A percentile compares a stretch with the other conserved stretches of the same genome.
phyloP scores from a whole-genome alignment of 257 asterid species.

The Cruciata laevipes region DNA sequence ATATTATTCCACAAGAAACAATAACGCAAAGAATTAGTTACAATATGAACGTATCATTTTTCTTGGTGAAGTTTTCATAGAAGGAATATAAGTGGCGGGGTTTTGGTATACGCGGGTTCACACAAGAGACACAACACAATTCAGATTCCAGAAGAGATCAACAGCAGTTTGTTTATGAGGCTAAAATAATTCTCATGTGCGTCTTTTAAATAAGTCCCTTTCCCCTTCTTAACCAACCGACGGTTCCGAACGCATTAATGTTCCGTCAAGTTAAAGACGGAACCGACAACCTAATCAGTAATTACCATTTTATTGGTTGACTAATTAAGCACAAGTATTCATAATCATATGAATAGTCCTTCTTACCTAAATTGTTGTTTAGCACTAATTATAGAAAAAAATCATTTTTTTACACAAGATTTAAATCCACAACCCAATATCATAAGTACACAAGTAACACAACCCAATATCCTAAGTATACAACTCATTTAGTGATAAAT shows the following conservation, averaged over 20 bases:
- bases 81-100: not conserved
- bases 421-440: no score
- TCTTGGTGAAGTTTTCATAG: not conserved
- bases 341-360: not conserved
- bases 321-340: not conserved
- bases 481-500: no score
- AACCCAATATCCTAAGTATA: no score
- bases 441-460: no score
- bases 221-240: conserved; percentile 4
- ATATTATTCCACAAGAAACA: not conserved
- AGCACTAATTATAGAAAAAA: no score
- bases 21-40: not conserved
- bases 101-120: not conserved
- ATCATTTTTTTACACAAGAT: no score
- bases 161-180: not conserved
- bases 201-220: not conserved
- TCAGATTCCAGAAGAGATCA: not conserved
- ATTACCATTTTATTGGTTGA: not conserved
- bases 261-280: not conserved
- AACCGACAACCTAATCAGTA: not conserved
- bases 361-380: not conserved
- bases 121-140: not conserved
- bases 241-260: not conserved
- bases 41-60: not conserved
- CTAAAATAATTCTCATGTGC: conserved; percentile 1